A percentile compares a stretch with the other conserved stretches of the same genome.
phyloP scores from a whole-genome alignment of 1,139 yeast genomes.

The Debaryomyces subglobosus region DNA sequence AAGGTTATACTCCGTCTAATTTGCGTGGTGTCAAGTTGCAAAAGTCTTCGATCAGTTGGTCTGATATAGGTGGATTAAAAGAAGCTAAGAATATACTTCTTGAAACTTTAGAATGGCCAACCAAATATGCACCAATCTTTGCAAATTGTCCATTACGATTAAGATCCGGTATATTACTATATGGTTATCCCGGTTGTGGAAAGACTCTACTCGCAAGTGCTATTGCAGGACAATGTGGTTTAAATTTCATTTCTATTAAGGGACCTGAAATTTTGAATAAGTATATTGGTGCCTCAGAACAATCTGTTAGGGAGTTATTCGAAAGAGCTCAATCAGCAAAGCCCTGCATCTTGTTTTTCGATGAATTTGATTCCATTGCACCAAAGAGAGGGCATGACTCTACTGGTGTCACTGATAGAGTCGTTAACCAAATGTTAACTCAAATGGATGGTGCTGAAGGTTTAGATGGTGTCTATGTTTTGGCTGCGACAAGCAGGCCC shows the following conservation, averaged over 20 bases:
- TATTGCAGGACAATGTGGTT: slow-evolving; percentile 91
- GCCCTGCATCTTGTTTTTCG: slow-evolving; percentile 93
- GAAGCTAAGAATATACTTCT: slow-evolving; percentile 75
- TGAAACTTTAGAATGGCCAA: slow-evolving; percentile 97
- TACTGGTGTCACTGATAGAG: slow-evolving; percentile 97
- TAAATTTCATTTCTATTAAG: slow-evolving; percentile 89
- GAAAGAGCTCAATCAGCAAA: slow-evolving; percentile 94
- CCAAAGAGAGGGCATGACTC: slow-evolving; percentile 98
- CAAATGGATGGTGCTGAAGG: slow-evolving; percentile 99
- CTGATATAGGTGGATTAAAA: slow-evolving; percentile 83
- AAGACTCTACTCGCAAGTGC: slow-evolving; percentile 93
- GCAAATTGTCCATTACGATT: slow-evolving; percentile 83
- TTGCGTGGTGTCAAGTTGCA: slow-evolving; percentile 86
- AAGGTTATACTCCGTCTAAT: slow-evolving; percentile 77
- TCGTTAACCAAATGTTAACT: slow-evolving; percentile 93
- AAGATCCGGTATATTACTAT: slow-evolving; percentile 85
- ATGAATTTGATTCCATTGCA: slow-evolving; percentile 96
- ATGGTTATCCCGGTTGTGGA: slow-evolving; percentile 98
- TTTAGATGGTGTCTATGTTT: slow-evolving; percentile 90
- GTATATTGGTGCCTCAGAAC: slow-evolving; percentile 97
- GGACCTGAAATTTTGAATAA: slow-evolving; percentile 97
- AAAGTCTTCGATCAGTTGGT: slow-evolving; percentile 77
- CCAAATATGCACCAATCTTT: slow-evolving; percentile 92
- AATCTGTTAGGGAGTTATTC: slow-evolving; percentile 87
- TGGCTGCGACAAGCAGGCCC: slow-evolving; percentile 96